Conservation (phyloP, 2,329 filamentous ascomycete genomes). For the Amauroascus niger region DNA sequence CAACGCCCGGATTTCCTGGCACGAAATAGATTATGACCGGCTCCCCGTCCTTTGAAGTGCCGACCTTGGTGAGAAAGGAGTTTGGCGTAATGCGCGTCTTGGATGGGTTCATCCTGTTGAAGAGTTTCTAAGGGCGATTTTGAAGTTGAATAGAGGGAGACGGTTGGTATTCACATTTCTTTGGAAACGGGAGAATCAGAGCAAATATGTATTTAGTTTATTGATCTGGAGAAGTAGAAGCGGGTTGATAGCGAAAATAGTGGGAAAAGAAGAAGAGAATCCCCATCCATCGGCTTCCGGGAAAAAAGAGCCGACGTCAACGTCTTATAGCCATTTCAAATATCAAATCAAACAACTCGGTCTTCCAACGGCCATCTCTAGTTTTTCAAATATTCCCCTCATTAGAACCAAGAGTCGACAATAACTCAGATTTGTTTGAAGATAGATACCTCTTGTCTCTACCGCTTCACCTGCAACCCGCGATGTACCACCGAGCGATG, state of each 20-base stretch:
- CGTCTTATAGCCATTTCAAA: too few species aligned
- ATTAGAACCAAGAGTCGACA: background rate
- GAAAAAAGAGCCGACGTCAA: background rate
- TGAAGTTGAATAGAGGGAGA: background rate
- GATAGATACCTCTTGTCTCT: background rate
- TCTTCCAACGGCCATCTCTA: background rate
- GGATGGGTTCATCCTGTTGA: background rate
- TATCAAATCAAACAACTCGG: background rate
- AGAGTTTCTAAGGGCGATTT: background rate
- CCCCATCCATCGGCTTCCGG: too few species aligned
- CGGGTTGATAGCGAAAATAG: background rate
- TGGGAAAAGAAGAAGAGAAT: background rate
- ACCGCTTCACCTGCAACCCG: background rate
- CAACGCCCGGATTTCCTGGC: conserved; percentile 43
- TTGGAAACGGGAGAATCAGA: background rate
- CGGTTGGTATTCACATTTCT: background rate
- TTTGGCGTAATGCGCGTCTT: conserved; percentile 22
- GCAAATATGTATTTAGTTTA: background rate
- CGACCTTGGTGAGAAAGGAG: conserved; percentile 23
- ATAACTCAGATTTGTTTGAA: background rate
- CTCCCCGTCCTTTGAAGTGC: conserved; percentile 18
- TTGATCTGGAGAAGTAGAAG: background rate
- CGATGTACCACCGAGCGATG: conserved; percentile 3
- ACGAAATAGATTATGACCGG: conserved; percentile 38
- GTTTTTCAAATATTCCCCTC: background rate